Evolutionary conservation across 139 green algal species (phyloP).

Genomic region (Picochlorum sp.): DNA sequence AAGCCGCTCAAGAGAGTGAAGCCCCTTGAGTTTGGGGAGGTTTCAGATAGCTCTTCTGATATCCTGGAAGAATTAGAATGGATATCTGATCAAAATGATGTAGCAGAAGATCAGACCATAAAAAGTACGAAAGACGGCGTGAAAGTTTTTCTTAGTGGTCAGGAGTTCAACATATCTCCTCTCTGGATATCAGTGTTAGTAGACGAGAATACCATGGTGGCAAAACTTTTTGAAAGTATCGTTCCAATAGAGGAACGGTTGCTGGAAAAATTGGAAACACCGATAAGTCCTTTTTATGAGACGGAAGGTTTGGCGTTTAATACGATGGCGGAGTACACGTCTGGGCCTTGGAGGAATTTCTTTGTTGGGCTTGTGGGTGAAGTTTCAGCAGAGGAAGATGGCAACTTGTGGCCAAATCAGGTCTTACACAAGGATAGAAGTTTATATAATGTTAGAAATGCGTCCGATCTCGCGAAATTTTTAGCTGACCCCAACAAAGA

Average conservation of each 20-base stretch:
- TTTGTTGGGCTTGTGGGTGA: slow-evolving; percentile 36
- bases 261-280: slow-evolving; percentile 11
- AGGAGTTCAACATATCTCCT: slow-evolving; percentile 25
- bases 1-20: too few relatives aligned
- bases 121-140: not conserved
- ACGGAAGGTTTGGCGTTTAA: slow-evolving; percentile 21
- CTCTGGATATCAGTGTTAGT: slow-evolving; percentile 38
- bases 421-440: slow-evolving; percentile 34
- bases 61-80: too few relatives aligned
- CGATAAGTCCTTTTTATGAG: slow-evolving; percentile 30
- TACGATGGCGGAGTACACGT: slow-evolving; percentile 5
- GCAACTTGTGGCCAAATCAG: slow-evolving; percentile 50
- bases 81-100: too few relatives aligned
- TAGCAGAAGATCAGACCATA: too few relatives aligned
- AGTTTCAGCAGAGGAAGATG: slow-evolving; percentile 32
- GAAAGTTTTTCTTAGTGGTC: slow-evolving; percentile 13
- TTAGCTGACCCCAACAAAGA: slow-evolving; percentile 27
- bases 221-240: slow-evolving; percentile 39
- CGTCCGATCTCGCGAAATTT: slow-evolving; percentile 36
- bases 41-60: too few relatives aligned
- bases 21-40: too few relatives aligned
- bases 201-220: slow-evolving; percentile 7
- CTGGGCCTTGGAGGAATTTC: slow-evolving; percentile 34
- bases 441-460: slow-evolving; percentile 39
- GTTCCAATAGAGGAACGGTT: slow-evolving; percentile 21